Percentiles rank a stretch among this genome's conserved stretches.
Conservation (phyloP, 805 yeast species). For the Isabelozyma heimii region DNA sequence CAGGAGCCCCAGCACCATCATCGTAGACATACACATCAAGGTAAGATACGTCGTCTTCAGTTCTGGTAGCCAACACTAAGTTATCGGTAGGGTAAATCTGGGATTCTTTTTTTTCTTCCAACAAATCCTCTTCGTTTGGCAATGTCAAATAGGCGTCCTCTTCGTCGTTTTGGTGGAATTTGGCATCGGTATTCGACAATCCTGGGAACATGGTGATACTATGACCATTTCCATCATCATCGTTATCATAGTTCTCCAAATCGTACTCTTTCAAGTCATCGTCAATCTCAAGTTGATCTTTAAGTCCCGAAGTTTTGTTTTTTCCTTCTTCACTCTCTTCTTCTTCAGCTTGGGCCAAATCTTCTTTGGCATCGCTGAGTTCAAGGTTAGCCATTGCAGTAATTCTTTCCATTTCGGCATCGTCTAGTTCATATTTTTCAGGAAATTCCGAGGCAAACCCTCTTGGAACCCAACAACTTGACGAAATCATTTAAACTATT, state of each 20-base stretch:
- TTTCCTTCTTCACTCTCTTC: conserved; percentile 28
- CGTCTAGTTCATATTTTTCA: conserved; percentile 80
- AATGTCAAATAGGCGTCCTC: conserved; percentile 62
- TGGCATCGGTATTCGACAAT: conserved; percentile 54
- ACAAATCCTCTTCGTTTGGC: conserved; percentile 59
- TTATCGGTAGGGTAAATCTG: conserved; percentile 90
- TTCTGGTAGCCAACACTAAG: conserved; percentile 84
- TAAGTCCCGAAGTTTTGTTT: conserved; percentile 23
- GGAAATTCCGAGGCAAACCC: conserved; percentile 95
- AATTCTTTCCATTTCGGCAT: conserved; percentile 90
- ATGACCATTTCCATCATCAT: conserved; percentile 60
- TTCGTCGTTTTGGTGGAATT: conserved; percentile 47
- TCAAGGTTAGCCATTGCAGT: conserved; percentile 80
- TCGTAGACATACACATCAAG: conserved; percentile 93
- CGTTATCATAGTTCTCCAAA: conserved; percentile 79
- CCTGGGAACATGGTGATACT: conserved; percentile 72
- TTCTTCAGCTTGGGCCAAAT: conserved; percentile 48
- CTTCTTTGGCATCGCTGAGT: conserved; percentile 71
- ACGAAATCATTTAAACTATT: conserved; percentile 68
- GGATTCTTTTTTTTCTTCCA: conserved; percentile 78
- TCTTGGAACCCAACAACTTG: conserved; percentile 94
- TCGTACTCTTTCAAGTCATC: conserved; percentile 88
- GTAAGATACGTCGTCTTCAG: conserved; percentile 92
- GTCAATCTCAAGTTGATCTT: conserved; percentile 61
- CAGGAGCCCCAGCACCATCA: conserved; percentile 85